Evolutionary conservation across 2,329 filamentous ascomycete species (phyloP).

Genomic region (Botrytis deweyae): DNA sequence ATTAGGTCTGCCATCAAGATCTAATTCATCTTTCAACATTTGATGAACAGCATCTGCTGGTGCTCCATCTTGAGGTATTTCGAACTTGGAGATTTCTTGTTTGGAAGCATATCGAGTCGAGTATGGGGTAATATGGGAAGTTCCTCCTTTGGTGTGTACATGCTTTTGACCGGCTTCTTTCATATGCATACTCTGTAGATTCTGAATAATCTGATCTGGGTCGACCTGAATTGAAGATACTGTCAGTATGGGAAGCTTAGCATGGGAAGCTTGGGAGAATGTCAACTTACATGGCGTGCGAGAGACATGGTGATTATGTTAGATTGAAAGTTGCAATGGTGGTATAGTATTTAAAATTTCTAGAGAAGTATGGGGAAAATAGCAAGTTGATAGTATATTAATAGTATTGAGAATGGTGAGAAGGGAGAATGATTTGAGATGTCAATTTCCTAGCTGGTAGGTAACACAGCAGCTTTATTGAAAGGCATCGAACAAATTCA

Average conservation of each 20-base stretch:
- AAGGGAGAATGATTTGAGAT: not conserved
- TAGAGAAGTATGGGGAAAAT: not conserved
- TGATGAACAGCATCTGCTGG: slow-evolving; percentile 64
- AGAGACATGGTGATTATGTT: slow-evolving; percentile 46
- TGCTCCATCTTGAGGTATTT: slow-evolving; percentile 56
- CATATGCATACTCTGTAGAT: slow-evolving; percentile 48
- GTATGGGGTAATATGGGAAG: slow-evolving; percentile 57
- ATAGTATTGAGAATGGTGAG: not conserved
- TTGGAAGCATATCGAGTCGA: slow-evolving; percentile 55
- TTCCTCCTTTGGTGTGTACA: slow-evolving; percentile 44
- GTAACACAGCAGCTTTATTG: not conserved
- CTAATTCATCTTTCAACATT: slow-evolving; percentile 61
- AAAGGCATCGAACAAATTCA: not conserved
- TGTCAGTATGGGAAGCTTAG: not conserved
- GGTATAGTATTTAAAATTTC: not conserved
- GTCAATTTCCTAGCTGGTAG: not conserved
- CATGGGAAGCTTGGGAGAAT: not conserved
- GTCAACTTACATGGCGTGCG: slow-evolving; percentile 46
- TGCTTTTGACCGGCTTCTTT: slow-evolving; percentile 40
- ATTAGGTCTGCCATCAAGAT: slow-evolving; percentile 65
- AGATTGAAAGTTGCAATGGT: not conserved
- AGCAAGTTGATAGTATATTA: not conserved
- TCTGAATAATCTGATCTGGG: slow-evolving; percentile 55
- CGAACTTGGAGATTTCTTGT: slow-evolving; percentile 58
- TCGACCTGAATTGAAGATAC: slow-evolving; percentile 46